Conservation (phyloP, 2,329 filamentous ascomycete species). For the Phymatotrichopsis omnivora region DNA sequence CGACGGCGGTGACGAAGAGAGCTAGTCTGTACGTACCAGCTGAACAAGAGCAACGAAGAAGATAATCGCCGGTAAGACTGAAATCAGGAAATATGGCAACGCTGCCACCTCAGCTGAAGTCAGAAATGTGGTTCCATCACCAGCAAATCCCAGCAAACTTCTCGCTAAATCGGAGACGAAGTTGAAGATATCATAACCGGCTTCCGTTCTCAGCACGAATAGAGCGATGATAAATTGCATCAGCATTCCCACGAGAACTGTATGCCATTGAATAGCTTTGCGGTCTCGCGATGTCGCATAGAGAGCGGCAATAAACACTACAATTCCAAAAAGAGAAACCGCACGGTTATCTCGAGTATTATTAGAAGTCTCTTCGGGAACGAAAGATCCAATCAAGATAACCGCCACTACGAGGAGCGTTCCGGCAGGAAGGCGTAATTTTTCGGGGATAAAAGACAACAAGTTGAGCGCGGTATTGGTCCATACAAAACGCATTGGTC, state of each 20-base stretch:
- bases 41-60: constrained; percentile 94
- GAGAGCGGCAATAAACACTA: constrained; percentile 57
- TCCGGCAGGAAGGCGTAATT: constrained; percentile 52
- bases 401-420: constrained; percentile 56
- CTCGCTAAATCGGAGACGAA: constrained; percentile 71
- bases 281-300: constrained; percentile 63
- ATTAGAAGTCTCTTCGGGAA: constrained; percentile 56
- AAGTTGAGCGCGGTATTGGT: constrained; percentile 50
- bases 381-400: constrained; percentile 70
- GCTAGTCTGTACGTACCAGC: constrained; percentile 39
- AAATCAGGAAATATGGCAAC: constrained; percentile 58
- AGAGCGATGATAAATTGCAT: constrained; percentile 79
- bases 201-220: constrained; percentile 72
- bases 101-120: constrained; percentile 41
- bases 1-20: not conserved
- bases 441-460: constrained; percentile 54
- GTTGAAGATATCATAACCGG: constrained; percentile 82
- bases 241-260: constrained; percentile 80
- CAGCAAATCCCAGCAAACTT: constrained; percentile 64
- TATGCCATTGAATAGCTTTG: constrained; percentile 57
- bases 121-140: constrained; percentile 63
- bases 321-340: constrained; percentile 67
- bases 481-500: constrained; percentile 59
- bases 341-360: constrained; percentile 74
- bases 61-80: constrained; percentile 81